phyloP scores from a whole-genome alignment of 108 stramenopile species.

The Fistulifera pelliculosa region DNA sequence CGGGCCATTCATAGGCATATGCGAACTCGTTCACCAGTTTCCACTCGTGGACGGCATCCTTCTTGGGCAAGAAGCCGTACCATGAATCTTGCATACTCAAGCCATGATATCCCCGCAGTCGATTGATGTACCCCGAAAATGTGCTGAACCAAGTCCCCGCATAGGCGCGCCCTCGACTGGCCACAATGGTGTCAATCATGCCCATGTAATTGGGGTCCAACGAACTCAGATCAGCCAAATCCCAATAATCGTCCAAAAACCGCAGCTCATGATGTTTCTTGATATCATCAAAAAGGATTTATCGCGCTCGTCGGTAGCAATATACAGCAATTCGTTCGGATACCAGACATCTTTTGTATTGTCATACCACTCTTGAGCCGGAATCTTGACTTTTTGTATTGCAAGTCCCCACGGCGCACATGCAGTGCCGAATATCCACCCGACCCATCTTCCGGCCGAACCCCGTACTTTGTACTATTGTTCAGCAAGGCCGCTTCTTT shows the following conservation, averaged over 20 bases:
- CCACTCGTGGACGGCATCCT: slow-evolving; percentile 46
- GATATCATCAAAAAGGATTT: slow-evolving; percentile 73
- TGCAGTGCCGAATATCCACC: slow-evolving; percentile 75
- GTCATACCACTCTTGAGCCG: slow-evolving; percentile 67
- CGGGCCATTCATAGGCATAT: slow-evolving; percentile 59
- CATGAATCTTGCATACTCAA: slow-evolving; percentile 56
- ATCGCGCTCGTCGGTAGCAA: slow-evolving; percentile 84
- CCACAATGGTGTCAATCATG: slow-evolving; percentile 90
- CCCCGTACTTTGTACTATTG: slow-evolving; percentile 8
- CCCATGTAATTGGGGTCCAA: slow-evolving; percentile 84
- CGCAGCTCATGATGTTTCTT: slow-evolving; percentile 47
- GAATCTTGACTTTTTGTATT: slow-evolving; percentile 72
- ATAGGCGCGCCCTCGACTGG: slow-evolving; percentile 77
- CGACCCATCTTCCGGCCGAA: slow-evolving; percentile 31
- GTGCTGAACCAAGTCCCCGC: slow-evolving; percentile 90
- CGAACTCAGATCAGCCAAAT: slow-evolving; percentile 39
- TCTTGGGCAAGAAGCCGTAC: slow-evolving; percentile 54
- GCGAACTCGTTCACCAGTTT: slow-evolving; percentile 22
- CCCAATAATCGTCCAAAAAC: slow-evolving; percentile 71
- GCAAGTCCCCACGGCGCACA: slow-evolving; percentile 82
- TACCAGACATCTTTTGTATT: slow-evolving; percentile 62
- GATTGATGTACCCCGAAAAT: slow-evolving; percentile 90
- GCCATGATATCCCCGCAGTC: slow-evolving; percentile 73
- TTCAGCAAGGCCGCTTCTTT: slow-evolving; percentile 40
- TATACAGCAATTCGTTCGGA: slow-evolving; percentile 52